Percentiles rank a stretch among this genome's conserved stretches.
These are phyloP conservation scores for Mucor racemosus DNA, from an alignment of 371 early-diverging fungal species.

Conservation along the genomic window DNA sequence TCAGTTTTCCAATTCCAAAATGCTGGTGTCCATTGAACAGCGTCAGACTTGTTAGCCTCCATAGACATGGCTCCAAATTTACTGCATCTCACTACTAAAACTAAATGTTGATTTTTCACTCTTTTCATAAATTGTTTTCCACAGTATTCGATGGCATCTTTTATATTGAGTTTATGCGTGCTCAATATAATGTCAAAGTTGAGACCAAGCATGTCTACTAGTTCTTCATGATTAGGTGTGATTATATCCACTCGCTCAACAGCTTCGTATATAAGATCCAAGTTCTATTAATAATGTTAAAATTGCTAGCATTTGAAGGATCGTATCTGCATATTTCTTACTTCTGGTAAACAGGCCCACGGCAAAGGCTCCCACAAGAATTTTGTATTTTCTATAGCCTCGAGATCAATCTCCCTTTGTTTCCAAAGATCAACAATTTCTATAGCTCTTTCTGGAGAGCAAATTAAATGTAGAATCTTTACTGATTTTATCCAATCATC, in stretches of 20 bases:
- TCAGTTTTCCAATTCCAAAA: slow-evolving; percentile 34
- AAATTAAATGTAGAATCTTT: slow-evolving; percentile 43
- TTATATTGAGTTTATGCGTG: slow-evolving; percentile 11
- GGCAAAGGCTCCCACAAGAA: slow-evolving; percentile 58
- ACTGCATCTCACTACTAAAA: slow-evolving; percentile 38
- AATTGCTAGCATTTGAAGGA: no score
- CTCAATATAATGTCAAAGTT: slow-evolving; percentile 1
- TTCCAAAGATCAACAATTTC: slow-evolving; percentile 45
- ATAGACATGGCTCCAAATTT: slow-evolving; percentile 37
- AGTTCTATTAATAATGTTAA: slow-evolving; percentile 6
- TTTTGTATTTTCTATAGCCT: slow-evolving; percentile 11
- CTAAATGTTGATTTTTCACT: neutral
- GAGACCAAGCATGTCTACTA: slow-evolving; percentile 26
- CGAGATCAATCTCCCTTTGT: slow-evolving; percentile 14
- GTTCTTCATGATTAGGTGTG: slow-evolving; percentile 42
- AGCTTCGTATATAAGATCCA: slow-evolving; percentile 16
- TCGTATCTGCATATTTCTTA: slow-evolving; percentile 3
- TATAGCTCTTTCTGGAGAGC: slow-evolving; percentile 40
- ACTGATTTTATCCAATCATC: slow-evolving; percentile 44
- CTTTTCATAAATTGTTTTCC: slow-evolving; percentile 8
- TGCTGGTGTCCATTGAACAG: slow-evolving; percentile 38
- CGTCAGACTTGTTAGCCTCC: neutral
- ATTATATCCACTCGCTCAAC: slow-evolving; percentile 21
- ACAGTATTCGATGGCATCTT: slow-evolving; percentile 16
- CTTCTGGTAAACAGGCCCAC: slow-evolving; percentile 46